A percentile compares a stretch with the other conserved stretches of the same genome.
Evolutionary conservation across 2,329 filamentous ascomycete species (phyloP).

Genomic region (Rhinocladiella similis): DNA sequence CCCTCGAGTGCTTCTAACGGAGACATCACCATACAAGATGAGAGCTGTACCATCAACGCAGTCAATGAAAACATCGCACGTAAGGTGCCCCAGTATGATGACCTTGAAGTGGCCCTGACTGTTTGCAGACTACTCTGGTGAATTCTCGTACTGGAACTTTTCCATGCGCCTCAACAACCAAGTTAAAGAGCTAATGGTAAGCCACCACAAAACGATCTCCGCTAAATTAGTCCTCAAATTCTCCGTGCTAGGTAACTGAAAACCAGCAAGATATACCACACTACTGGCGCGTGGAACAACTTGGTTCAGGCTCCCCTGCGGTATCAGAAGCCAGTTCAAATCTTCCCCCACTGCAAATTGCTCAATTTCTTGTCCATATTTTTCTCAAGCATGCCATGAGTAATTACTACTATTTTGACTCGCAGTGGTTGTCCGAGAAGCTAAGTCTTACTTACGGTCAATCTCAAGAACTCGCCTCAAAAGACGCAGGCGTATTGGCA

Average conservation of each 20-base stretch:
- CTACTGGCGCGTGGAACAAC: constrained; percentile 44
- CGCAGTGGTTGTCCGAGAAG: constrained; percentile 42
- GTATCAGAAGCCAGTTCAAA: constrained; percentile 41
- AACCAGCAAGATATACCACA: constrained; percentile 25
- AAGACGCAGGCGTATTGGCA: constrained; percentile 43
- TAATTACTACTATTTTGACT: constrained; percentile 46
- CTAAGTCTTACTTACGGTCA: constrained; percentile 40
- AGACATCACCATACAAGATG: constrained; percentile 43
- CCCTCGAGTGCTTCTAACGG: constrained; percentile 38
- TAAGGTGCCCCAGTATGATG: constrained; percentile 23
- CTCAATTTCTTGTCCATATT: constrained; percentile 43
- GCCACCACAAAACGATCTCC: constrained; percentile 31
- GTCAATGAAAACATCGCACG: constrained; percentile 42
- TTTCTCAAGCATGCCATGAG: constrained; percentile 47
- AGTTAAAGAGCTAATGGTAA: constrained; percentile 44
- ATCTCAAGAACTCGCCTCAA: constrained; percentile 36
- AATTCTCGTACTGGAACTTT: constrained; percentile 48
- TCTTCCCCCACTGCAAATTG: constrained; percentile 44
- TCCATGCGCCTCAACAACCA: constrained; percentile 45
- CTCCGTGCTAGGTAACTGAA: not conserved
- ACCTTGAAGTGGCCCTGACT: constrained; percentile 4
- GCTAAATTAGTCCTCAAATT: not conserved
- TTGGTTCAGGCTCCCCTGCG: constrained; percentile 41
- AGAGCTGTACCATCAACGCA: constrained; percentile 43
- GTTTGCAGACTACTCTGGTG: constrained; percentile 43